Conservation (phyloP, 139 green algal species). For the Trebouxia sp. region DNA sequence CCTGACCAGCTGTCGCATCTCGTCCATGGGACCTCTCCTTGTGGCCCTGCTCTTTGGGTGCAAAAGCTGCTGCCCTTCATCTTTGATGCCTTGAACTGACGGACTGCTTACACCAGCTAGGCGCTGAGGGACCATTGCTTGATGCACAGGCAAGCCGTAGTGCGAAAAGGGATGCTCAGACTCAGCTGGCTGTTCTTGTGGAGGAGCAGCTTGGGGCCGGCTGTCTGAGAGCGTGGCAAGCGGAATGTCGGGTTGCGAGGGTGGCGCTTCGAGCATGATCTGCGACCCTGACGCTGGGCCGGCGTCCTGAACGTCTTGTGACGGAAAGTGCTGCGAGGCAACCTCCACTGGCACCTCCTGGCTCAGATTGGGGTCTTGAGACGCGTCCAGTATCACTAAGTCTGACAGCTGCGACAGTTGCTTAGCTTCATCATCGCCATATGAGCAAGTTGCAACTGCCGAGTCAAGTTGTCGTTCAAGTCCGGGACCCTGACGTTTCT, state of each 20-base stretch:
- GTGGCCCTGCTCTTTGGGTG: conserved; percentile 39
- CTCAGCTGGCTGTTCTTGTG: not conserved
- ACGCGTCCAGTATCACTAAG: conserved; percentile 9
- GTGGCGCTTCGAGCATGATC: conserved; percentile 28
- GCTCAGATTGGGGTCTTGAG: not conserved
- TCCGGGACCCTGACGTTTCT: conserved; percentile 15
- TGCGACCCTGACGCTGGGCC: not conserved
- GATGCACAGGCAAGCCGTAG: not conserved
- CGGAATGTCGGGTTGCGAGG: conserved; percentile 50
- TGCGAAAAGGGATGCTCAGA: not conserved
- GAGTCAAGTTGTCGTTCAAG: not conserved
- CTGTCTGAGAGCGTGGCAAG: not conserved
- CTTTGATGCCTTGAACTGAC: not conserved
- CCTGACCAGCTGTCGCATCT: conserved; percentile 86
- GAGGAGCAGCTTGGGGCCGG: not conserved
- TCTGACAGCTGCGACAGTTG: conserved; percentile 32
- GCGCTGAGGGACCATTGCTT: not conserved
- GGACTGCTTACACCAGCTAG: not conserved
- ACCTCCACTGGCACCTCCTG: not conserved
- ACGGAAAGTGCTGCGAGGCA: not conserved
- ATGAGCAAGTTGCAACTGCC: conserved; percentile 33
- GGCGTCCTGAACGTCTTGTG: not conserved
- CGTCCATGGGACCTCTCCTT: conserved; percentile 84
- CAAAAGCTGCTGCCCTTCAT: not conserved
- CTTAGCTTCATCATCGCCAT: conserved; percentile 23